phyloP scores from a whole-genome alignment of 495 filamentous ascomycete genomes.

The Penicillium riverlandense region DNA sequence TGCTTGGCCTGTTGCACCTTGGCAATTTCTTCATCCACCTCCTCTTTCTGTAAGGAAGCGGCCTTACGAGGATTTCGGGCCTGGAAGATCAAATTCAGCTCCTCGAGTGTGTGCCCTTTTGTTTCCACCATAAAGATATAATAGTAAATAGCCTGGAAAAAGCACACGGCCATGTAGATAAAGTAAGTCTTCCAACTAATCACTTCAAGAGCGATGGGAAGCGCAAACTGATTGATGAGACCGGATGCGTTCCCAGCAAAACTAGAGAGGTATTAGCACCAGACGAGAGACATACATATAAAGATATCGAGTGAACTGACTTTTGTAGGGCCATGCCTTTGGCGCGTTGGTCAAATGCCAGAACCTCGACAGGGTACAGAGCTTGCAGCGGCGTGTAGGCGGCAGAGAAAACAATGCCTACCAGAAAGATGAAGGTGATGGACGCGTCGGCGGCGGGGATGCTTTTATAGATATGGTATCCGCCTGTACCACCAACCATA shows the following conservation, averaged over 20 bases:
- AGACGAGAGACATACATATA: too few species aligned
- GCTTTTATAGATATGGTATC: too few species aligned
- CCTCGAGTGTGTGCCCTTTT: conserved; percentile 57
- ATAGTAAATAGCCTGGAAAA: conserved; percentile 44
- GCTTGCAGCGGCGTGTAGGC: conserved; percentile 60
- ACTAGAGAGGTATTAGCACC: too few species aligned
- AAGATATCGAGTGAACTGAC: conserved; percentile 22
- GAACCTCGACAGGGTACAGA: conserved; percentile 59
- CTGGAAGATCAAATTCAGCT: conserved; percentile 58
- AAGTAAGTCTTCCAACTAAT: conserved; percentile 63
- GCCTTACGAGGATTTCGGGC: conserved; percentile 44
- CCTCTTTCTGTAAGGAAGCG: too few species aligned
- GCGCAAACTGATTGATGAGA: conserved; percentile 46
- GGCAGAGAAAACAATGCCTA: conserved; percentile 55
- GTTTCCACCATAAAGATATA: conserved; percentile 64
- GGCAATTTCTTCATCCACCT: too few species aligned
- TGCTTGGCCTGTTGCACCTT: too few species aligned
- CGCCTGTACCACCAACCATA: too few species aligned
- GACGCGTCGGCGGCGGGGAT: conserved; percentile 30
- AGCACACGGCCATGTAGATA: conserved; percentile 53
- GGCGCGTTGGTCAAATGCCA: conserved; percentile 51
- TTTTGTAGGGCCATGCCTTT: conserved; percentile 56
- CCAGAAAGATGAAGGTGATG: conserved; percentile 57
- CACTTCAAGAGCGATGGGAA: conserved; percentile 50
- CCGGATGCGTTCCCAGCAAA: too few species aligned